phyloP scores from a whole-genome alignment of 495 filamentous ascomycete species.

The Aspergillus funiculosus region DNA sequence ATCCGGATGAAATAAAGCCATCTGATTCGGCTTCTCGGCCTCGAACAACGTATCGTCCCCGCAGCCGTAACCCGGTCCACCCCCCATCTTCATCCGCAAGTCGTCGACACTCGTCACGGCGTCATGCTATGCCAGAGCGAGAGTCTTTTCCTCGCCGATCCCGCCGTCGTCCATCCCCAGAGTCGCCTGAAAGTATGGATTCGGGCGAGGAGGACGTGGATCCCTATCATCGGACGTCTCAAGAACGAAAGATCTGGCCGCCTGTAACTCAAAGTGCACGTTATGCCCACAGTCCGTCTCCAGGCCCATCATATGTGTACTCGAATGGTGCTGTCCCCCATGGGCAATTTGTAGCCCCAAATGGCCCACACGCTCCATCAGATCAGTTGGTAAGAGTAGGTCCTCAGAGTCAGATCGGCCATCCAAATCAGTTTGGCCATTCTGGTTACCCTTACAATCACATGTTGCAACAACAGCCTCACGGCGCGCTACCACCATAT shows the following conservation, averaged over 20 bases:
- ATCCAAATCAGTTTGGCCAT: conserved; percentile 32
- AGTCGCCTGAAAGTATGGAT: conserved; percentile 49
- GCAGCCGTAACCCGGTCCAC: conserved; percentile 30
- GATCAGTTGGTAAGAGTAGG: conserved; percentile 39
- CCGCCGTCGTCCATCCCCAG: conserved; percentile 47
- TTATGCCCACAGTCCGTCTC: conserved; percentile 46
- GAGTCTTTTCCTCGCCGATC: conserved; percentile 33
- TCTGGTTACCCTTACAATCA: conserved; percentile 33
- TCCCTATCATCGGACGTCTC: conserved; percentile 31
- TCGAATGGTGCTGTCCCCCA: conserved; percentile 25
- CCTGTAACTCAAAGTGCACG: conserved; percentile 31
- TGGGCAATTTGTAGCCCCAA: conserved; percentile 22
- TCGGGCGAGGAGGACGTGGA: conserved; percentile 46
- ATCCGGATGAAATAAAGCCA: conserved; percentile 65
- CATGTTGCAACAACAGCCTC: conserved; percentile 33
- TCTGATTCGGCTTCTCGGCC: conserved; percentile 77
- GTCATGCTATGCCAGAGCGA: conserved; percentile 36
- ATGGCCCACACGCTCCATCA: conserved; percentile 28
- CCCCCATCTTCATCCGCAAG: conserved; percentile 39
- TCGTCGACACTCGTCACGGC: conserved; percentile 39
- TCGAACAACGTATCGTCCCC: conserved; percentile 45
- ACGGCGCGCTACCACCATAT: conserved; percentile 32
- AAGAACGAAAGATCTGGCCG: conserved; percentile 35
- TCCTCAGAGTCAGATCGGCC: conserved; percentile 33
- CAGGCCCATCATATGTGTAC: conserved; percentile 38